Conservation (phyloP, 345 rosid genomes). For the Heritiera fomes region DNA sequence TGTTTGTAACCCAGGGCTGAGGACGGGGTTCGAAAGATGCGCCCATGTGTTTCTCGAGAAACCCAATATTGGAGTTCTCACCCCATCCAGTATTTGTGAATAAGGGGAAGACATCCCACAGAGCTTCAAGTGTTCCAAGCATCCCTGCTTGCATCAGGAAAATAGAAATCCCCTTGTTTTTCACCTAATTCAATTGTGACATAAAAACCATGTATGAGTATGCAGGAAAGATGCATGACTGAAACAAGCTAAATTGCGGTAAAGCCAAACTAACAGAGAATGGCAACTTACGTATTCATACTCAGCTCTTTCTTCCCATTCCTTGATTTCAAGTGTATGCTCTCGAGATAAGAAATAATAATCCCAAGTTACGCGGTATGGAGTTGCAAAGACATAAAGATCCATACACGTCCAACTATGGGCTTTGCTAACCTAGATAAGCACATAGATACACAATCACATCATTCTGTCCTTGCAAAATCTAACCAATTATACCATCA, state of each 20-base stretch:
- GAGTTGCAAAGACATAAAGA: slow-evolving; percentile 91
- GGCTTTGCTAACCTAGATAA: slow-evolving; percentile 65
- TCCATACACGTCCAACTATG: slow-evolving; percentile 99
- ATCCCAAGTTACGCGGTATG: slow-evolving; percentile 95
- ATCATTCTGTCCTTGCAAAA: slow-evolving; percentile 1
- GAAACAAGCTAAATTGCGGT: slow-evolving; percentile 10
- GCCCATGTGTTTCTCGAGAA: slow-evolving; percentile 91
- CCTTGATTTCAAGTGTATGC: slow-evolving; percentile 73
- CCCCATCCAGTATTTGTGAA: slow-evolving; percentile 97
- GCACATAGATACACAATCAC: slow-evolving; percentile 19
- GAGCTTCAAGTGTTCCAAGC: slow-evolving; percentile 87
- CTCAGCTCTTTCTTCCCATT: slow-evolving; percentile 90
- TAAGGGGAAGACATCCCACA: slow-evolving; percentile 97
- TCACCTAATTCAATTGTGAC: slow-evolving; percentile 54
- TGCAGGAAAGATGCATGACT: slow-evolving; percentile 8
- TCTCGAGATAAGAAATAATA: slow-evolving; percentile 80
- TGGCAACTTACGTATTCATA: slow-evolving; percentile 70
- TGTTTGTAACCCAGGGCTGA: slow-evolving; percentile 71
- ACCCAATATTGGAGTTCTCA: slow-evolving; percentile 75
- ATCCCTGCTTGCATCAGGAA: slow-evolving; percentile 98
- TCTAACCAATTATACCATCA: slow-evolving; percentile 4
- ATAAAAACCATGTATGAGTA: background rate
- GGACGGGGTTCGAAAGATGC: slow-evolving; percentile 77
- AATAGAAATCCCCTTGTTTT: slow-evolving; percentile 82
- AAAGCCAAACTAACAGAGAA: slow-evolving; percentile 9